Evolutionary conservation across 257 asterid genomes (phyloP).

Genomic region (Solanum raphanifolium): DNA sequence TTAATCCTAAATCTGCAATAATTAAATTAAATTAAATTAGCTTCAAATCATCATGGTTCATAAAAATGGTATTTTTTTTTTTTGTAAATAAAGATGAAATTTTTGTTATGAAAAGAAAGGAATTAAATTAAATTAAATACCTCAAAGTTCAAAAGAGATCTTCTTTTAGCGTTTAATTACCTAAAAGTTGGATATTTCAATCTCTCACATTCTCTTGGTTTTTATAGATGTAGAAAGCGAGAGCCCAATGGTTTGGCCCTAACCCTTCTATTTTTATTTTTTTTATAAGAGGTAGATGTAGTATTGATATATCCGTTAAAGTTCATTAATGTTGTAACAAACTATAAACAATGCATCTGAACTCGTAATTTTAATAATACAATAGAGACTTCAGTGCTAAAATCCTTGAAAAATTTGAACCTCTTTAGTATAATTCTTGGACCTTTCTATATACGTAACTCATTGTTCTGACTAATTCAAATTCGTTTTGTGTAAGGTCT

Average conservation of each 20-base stretch:
- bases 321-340: background rate
- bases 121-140: background rate
- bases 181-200: background rate
- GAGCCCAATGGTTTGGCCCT: background rate
- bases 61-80: no score
- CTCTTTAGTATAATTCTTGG: background rate
- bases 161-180: background rate
- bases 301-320: background rate
- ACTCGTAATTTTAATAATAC: background rate
- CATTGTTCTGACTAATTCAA: no score
- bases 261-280: background rate
- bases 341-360: background rate
- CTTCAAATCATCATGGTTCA: no score
- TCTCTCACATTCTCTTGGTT: background rate
- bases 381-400: background rate
- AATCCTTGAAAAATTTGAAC: background rate
- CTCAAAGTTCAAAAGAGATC: background rate
- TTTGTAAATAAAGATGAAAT: no score
- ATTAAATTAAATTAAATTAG: no score
- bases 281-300: background rate
- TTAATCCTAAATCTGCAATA: no score
- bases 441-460: no score
- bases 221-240: background rate
- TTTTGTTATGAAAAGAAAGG: no score
- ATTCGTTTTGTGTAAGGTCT: no score